Evolutionary conservation across 2,329 filamentous ascomycete species (phyloP).

Genomic region (Rhynchosporium graminicola): DNA sequence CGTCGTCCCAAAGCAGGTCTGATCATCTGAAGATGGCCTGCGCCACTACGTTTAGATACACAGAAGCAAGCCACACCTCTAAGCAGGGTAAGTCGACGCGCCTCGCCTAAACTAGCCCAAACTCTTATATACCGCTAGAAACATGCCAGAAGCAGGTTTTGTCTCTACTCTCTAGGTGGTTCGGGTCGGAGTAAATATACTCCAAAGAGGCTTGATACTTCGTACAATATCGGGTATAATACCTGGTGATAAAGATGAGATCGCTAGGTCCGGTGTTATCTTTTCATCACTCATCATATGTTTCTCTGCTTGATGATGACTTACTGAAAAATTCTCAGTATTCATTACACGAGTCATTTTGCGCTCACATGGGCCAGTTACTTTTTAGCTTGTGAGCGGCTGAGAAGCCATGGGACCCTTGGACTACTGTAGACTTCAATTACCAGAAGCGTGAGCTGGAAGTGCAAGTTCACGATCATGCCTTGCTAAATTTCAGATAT

Average conservation of each 20-base stretch:
- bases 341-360: background rate
- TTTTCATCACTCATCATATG: background rate
- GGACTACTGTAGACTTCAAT: background rate
- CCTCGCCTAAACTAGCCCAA: background rate
- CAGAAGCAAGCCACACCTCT: background rate
- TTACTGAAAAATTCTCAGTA: background rate
- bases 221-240: background rate
- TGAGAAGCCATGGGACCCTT: background rate
- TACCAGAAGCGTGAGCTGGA: background rate
- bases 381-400: background rate
- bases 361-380: background rate
- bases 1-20: constrained; percentile 5
- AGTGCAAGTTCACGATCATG: background rate
- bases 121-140: background rate
- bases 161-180: background rate
- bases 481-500: background rate
- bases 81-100: constrained; percentile 6
- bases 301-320: background rate
- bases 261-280: background rate
- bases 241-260: background rate
- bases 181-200: background rate
- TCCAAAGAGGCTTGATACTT: background rate
- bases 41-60: background rate
- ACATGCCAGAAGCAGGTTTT: background rate
- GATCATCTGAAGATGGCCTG: constrained; percentile 9